A percentile compares a stretch with the other conserved stretches of the same genome.
phyloP scores from a whole-genome alignment of 441 rosid genomes.

The Adansonia grandidieri region DNA sequence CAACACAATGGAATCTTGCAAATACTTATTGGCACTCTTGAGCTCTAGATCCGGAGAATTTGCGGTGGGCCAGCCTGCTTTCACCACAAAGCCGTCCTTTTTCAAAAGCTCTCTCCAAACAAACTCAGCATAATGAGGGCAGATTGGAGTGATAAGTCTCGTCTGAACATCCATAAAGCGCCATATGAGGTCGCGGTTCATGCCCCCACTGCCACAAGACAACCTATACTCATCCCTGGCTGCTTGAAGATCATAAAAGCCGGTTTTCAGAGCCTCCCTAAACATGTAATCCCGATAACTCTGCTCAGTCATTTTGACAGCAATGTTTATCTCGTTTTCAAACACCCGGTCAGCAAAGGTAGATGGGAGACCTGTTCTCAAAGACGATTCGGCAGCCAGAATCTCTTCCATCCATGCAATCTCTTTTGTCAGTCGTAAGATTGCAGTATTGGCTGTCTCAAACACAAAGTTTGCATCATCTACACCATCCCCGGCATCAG shows the following conservation, averaged over 20 bases:
- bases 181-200: slow-evolving; percentile 70
- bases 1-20: slow-evolving; percentile 77
- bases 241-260: slow-evolving; percentile 92
- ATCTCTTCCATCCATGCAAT: slow-evolving; percentile 92
- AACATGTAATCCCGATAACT: slow-evolving; percentile 72
- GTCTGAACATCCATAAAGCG: slow-evolving; percentile 93
- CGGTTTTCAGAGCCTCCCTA: slow-evolving; percentile 88
- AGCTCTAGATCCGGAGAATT: slow-evolving; percentile 71
- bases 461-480: slow-evolving; percentile 95
- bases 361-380: slow-evolving; percentile 73
- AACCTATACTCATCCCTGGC: slow-evolving; percentile 91
- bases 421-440: slow-evolving; percentile 84
- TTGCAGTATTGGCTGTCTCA: slow-evolving; percentile 90
- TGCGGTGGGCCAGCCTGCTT: slow-evolving; percentile 89
- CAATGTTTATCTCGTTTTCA: slow-evolving; percentile 81
- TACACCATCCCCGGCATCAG: slow-evolving; percentile 97
- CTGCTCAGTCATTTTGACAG: slow-evolving; percentile 72
- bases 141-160: slow-evolving; percentile 79
- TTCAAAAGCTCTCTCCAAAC: slow-evolving; percentile 87
- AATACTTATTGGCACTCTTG: slow-evolving; percentile 82
- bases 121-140: slow-evolving; percentile 89
- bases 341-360: slow-evolving; percentile 85
- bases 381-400: slow-evolving; percentile 59
- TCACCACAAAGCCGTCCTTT: slow-evolving; percentile 75
- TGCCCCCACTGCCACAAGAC: slow-evolving; percentile 76